These are phyloP conservation scores for Teratosphaeria destructans DNA, from an alignment of 2,329 filamentous ascomycete species.

Conservation along the genomic window DNA sequence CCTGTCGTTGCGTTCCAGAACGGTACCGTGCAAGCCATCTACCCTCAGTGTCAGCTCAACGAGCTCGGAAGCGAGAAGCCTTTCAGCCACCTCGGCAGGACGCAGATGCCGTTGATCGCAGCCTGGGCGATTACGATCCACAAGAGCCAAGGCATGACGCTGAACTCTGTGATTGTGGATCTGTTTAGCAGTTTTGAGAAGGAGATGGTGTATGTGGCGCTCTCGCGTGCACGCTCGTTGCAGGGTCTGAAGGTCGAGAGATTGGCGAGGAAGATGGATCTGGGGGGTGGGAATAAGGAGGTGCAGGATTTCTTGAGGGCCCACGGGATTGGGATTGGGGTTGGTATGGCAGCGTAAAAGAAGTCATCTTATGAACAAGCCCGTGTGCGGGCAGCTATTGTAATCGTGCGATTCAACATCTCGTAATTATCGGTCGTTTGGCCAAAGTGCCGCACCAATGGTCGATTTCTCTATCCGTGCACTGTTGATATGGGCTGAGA, in stretches of 20 bases:
- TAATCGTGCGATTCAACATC: background rate
- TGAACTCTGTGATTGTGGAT: constrained; percentile 49
- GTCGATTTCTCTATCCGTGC: too few species aligned
- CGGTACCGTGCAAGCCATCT: constrained; percentile 38
- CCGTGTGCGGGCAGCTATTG: background rate
- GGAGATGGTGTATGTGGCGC: constrained; percentile 54
- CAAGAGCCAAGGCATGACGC: constrained; percentile 53
- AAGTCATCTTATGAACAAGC: background rate
- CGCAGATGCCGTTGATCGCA: constrained; percentile 49
- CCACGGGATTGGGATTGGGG: background rate
- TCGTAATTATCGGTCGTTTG: too few species aligned
- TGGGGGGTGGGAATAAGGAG: background rate
- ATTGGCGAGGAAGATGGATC: background rate
- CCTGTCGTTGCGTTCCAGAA: constrained; percentile 47
- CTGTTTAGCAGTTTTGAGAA: constrained; percentile 43
- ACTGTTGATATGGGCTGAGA: too few species aligned
- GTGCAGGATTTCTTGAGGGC: constrained; percentile 2
- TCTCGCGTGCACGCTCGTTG: constrained; percentile 46
- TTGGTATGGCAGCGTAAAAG: background rate
- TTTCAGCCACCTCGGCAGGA: constrained; percentile 42
- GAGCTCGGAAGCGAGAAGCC: constrained; percentile 38
- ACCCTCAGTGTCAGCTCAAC: constrained; percentile 40
- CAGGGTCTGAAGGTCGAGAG: constrained; percentile 33
- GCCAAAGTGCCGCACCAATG: too few species aligned
- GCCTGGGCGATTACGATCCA: constrained; percentile 57